Base-by-base conservation (phyloP, 257 asterid genomes). In the Nicotiana tomentosiformis region DNA sequence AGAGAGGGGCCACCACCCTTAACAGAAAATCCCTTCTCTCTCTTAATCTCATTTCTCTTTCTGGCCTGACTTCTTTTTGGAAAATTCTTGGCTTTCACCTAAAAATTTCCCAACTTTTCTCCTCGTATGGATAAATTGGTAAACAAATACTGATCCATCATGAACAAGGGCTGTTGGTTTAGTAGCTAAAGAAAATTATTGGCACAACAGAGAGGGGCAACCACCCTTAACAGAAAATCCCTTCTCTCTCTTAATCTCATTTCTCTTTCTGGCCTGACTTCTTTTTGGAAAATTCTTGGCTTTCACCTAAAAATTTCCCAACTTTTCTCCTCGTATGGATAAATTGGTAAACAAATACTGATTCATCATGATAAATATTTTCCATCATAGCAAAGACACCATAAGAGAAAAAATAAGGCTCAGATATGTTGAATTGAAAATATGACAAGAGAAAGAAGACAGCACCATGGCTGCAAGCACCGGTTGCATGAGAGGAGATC, bases 381-480 rank as follows among this genome's bases (percentile, higher is more conserved):
- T 39, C 33, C 66, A 11, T 78, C 67, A 60, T 37, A 60, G 70
- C 56, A 58, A 78, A 57, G 70, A 60, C n/a, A 1, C 69, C 72
- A 10, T n/a, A 65, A 61, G 14, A 65, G 61, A 12, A 43, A 10
- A 30, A 49, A n/a, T 60, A 18, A 61, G 58, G 53, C 15, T 74
- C 77, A 58, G 68, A 79, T 68, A 56, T 69, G 57, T 79, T 17
- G 49, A 26, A 16, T n/a, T 51, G 32, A 81, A 78, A 20, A 81
- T 14, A 81, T 29, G 68, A 74, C 82, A 49, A 15, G 49, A 56
- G 62, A 60, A 80, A 26, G 46, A 23, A 7, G 51, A 80, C 29
- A 43, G 10, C 77, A 26, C 83, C 83, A 65, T 80, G 77, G 77
- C 77, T 80, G 83, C 83, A 65, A 65, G 23, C 53, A 15, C n/a